Evolutionary conservation across 2,329 filamentous ascomycete genomes (phyloP), one percentile per base, ranked within the genome.

Genomic region (Penicillium hordei): DNA sequence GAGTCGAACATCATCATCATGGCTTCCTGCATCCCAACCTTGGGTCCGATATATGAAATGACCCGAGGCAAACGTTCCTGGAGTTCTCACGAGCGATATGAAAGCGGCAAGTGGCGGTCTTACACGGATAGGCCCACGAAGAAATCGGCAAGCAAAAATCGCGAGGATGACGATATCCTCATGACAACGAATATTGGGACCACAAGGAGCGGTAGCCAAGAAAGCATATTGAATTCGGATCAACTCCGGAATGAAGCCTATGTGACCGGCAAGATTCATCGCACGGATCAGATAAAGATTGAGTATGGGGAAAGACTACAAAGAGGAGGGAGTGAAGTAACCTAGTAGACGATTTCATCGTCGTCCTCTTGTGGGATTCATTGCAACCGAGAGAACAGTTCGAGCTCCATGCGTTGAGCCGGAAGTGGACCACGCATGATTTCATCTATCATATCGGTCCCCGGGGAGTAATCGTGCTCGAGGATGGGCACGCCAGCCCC

Each of bases 1-100:
- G 72, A 75, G 63, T 67, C 66, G 12, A 70, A 73, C 55, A 62
- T 69, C 36, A 63, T 73, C 59, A 70, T 75, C 44, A 70, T 75
- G 45, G 71, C 71, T 12, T 67, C 70, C 4, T 74, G 72, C 61
- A 74, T 75, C 39, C 72, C 72, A 9, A 73, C 69, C 33, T 63
- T 75, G 1, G 65, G 65, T 21, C 72, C 72, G 2, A 56, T 74
- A 1, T 59, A 72, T 43, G 75, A 75, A 48, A 53, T 68, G 1
- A 52, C 65, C 21, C 60, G 63, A 21, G 60, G 65, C 3, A 62
- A 58, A 15, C 61, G 65, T 60, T 50, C 57, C 15, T 52, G 59
- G n/a, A 54, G 54, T 38, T 64, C 66, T 1, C 58, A 65, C 46
- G 10, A 62, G 60, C 27, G 27, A 34, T 52, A 43, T 8, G n/a